A percentile compares a stretch with the other conserved stretches of the same genome.
These are phyloP conservation scores for Pichia sp. DNA, from an alignment of 1,139 yeast species.

Conservation along the genomic window DNA sequence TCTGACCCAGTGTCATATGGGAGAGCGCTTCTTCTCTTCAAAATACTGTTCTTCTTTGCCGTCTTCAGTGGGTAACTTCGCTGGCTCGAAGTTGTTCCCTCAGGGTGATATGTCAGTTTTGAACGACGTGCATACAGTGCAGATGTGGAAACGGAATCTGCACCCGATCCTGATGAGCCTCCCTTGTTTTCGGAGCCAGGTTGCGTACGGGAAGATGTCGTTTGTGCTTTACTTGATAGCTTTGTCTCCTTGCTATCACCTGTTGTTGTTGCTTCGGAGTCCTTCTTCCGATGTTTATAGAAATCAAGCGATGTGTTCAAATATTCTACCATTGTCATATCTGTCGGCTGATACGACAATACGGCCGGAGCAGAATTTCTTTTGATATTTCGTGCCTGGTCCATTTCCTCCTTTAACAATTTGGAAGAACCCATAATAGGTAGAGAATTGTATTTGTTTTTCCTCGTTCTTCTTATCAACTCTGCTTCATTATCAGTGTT, in stretches of 20 bases:
- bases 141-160: conserved; percentile 8
- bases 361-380: conserved; percentile 16
- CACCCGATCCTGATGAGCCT: conserved; percentile 3
- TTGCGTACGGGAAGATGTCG: not conserved
- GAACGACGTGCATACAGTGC: conserved; percentile 2
- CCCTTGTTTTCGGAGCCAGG: not conserved
- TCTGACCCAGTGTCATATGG: not conserved
- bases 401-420: not conserved
- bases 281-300: conserved; percentile 14
- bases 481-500: not conserved
- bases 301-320: conserved; percentile 18
- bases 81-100: not conserved
- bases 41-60: conserved; percentile 11
- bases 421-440: conserved; percentile 8
- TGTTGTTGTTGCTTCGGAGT: conserved; percentile 8
- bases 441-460: conserved; percentile 14
- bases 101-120: not conserved
- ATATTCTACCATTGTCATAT: conserved; percentile 18
- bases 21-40: conserved; percentile 4
- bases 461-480: not conserved
- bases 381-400: conserved; percentile 1
- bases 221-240: not conserved
- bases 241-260: conserved; percentile 7
- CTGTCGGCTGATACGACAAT: conserved; percentile 13
- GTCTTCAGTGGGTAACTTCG: conserved; percentile 10